phyloP scores from a whole-genome alignment of 2,329 filamentous ascomycete species.

The Uncinocarpus reesii region DNA sequence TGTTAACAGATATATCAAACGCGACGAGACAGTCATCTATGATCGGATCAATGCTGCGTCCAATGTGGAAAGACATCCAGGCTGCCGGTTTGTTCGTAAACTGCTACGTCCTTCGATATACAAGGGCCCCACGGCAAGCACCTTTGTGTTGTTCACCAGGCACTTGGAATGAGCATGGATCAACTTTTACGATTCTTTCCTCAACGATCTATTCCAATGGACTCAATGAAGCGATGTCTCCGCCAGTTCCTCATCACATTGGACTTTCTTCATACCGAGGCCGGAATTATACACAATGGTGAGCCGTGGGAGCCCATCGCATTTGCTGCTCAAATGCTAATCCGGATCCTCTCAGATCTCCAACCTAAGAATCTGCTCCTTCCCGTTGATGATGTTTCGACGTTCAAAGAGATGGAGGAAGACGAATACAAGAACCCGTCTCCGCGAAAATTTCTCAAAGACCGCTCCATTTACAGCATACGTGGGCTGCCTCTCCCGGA shows the following conservation, averaged over 20 bases:
- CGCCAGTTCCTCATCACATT: constrained; percentile 6
- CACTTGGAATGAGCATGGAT: constrained; percentile 13
- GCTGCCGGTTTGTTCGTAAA: neutral
- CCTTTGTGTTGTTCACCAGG: constrained; percentile 11
- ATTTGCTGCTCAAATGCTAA: neutral
- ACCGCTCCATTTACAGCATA: constrained; percentile 11
- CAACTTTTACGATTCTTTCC: constrained; percentile 10
- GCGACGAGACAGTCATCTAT: constrained; percentile 4
- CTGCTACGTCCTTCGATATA: constrained; percentile 13
- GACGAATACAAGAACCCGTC: constrained; percentile 12
- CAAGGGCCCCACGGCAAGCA: constrained; percentile 11
- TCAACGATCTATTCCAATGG: constrained; percentile 6
- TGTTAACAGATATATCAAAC: constrained; percentile 3
- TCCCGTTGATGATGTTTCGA: constrained; percentile 8
- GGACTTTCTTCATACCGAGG: constrained; percentile 10
- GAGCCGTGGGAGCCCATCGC: neutral
- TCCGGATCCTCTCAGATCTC: constrained; percentile 5
- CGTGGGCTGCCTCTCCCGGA: constrained; percentile 3
- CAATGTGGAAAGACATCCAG: neutral
- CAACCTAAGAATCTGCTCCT: constrained; percentile 13
- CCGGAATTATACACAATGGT: constrained; percentile 9
- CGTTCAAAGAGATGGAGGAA: constrained; percentile 3
- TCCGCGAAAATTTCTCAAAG: constrained; percentile 11
- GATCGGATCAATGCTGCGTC: constrained; percentile 1
- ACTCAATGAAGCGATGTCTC: constrained; percentile 11